phyloP scores from a whole-genome alignment of 305 asterid species.

The Fraxinus angustifolia region DNA sequence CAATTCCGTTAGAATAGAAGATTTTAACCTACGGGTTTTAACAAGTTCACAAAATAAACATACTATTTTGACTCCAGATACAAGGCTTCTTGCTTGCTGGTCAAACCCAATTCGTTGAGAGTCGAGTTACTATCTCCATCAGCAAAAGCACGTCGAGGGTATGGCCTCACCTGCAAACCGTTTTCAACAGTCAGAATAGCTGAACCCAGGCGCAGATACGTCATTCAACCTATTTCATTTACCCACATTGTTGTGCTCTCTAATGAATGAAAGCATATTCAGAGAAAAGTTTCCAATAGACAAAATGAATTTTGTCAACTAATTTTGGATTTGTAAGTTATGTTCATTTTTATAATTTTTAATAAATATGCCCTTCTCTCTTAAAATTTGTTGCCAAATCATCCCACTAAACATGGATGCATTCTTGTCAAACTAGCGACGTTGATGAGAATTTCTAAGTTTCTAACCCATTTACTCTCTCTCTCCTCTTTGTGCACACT shows the following conservation, averaged over 20 bases:
- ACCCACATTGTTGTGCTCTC: background rate
- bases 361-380: background rate
- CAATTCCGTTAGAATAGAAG: background rate
- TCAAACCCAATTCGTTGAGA: constrained; percentile 74
- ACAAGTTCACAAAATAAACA: constrained; percentile 25
- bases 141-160: constrained; percentile 79
- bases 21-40: background rate
- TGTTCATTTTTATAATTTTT: no score
- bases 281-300: background rate
- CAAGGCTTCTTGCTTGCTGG: constrained; percentile 95
- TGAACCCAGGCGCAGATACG: background rate
- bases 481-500: no score
- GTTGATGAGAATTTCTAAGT: background rate
- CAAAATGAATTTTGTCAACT: background rate
- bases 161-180: constrained; percentile 75
- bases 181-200: background rate
- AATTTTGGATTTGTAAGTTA: background rate
- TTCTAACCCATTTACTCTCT: no score
- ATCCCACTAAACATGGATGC: background rate
- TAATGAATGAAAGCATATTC: background rate
- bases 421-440: background rate
- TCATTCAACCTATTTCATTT: background rate
- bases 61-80: constrained; percentile 72
- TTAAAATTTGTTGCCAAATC: background rate
- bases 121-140: constrained; percentile 61